A percentile compares a stretch with the other conserved stretches of the same genome.
Conservation (phyloP, 345 rosid species). For the Turnera subulata region DNA sequence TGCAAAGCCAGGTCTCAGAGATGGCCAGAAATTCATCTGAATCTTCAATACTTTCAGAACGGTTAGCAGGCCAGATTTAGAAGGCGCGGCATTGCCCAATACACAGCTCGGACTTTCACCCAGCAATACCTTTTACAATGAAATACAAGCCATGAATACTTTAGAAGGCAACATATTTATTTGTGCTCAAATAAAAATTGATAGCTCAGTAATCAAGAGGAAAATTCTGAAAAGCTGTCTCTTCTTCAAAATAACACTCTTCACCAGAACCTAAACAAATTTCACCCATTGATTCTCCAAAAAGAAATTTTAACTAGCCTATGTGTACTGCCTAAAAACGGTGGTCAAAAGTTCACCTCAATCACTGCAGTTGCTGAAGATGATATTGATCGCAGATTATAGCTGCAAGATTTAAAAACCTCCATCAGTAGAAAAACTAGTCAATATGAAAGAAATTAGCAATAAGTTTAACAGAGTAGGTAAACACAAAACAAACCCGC, state of each 20-base stretch:
- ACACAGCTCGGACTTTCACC: slow-evolving; percentile 56
- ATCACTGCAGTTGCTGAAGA: slow-evolving; percentile 92
- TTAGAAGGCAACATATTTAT: neutral
- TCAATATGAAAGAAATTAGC: slow-evolving; percentile 2
- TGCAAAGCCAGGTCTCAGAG: slow-evolving; percentile 31
- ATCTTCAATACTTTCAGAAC: slow-evolving; percentile 78
- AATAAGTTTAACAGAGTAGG: neutral
- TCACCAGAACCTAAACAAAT: neutral
- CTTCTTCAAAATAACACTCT: too few relatives aligned
- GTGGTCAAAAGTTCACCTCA: slow-evolving; percentile 49
- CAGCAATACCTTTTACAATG: slow-evolving; percentile 50
- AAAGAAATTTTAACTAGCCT: neutral
- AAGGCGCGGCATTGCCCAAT: slow-evolving; percentile 40
- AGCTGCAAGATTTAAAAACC: slow-evolving; percentile 43
- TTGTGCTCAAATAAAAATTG: neutral
- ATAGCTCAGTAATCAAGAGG: neutral
- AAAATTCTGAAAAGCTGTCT: neutral
- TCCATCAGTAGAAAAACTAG: neutral
- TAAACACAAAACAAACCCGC: slow-evolving; percentile 56
- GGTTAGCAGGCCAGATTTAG: slow-evolving; percentile 63
- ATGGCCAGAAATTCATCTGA: slow-evolving; percentile 80
- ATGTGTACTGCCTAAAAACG: slow-evolving; percentile 1
- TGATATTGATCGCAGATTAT: slow-evolving; percentile 94
- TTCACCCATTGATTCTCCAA: neutral
- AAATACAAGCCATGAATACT: slow-evolving; percentile 14